Percentiles rank a stretch among this genome's conserved stretches.
phyloP scores from a whole-genome alignment of 306 rosid genomes.

The Ammopiptanthus mongolicus region DNA sequence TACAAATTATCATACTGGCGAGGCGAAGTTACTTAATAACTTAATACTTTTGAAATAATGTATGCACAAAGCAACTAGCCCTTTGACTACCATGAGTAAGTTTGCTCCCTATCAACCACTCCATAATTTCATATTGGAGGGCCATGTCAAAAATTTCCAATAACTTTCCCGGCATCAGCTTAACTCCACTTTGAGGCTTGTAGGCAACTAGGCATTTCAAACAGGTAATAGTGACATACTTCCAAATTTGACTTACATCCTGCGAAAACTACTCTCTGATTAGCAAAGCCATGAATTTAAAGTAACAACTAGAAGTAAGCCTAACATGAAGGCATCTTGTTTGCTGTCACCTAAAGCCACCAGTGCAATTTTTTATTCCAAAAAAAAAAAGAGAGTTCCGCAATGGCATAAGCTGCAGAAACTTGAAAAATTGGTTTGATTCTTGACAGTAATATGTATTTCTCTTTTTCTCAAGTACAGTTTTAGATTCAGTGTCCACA shows the following conservation, averaged over 20 bases:
- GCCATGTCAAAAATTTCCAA: slow-evolving; percentile 7
- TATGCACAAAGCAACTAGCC: background rate
- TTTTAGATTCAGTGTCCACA: background rate
- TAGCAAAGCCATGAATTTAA: slow-evolving; percentile 5
- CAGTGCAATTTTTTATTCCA: background rate
- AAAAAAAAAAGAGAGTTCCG: background rate
- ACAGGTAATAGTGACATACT: slow-evolving; percentile 1
- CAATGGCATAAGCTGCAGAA: background rate
- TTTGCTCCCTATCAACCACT: slow-evolving; percentile 1
- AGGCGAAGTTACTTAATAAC: background rate
- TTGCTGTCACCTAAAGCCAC: slow-evolving; percentile 8
- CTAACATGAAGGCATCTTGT: background rate
- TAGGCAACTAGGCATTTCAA: background rate
- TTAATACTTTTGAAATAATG: background rate
- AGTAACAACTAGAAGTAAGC: background rate
- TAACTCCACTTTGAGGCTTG: slow-evolving; percentile 22
- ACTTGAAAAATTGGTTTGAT: background rate
- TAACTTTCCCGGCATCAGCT: background rate
- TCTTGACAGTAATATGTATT: background rate
- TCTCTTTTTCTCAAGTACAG: background rate
- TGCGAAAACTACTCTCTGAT: slow-evolving; percentile 14
- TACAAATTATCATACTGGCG: slow-evolving; percentile 5
- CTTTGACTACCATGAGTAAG: background rate
- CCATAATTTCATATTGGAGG: background rate
- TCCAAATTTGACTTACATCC: slow-evolving; percentile 15